Evolutionary conservation across 768 basidiomycete genomes (phyloP).

Genomic region (Agaricus subrufescens): DNA sequence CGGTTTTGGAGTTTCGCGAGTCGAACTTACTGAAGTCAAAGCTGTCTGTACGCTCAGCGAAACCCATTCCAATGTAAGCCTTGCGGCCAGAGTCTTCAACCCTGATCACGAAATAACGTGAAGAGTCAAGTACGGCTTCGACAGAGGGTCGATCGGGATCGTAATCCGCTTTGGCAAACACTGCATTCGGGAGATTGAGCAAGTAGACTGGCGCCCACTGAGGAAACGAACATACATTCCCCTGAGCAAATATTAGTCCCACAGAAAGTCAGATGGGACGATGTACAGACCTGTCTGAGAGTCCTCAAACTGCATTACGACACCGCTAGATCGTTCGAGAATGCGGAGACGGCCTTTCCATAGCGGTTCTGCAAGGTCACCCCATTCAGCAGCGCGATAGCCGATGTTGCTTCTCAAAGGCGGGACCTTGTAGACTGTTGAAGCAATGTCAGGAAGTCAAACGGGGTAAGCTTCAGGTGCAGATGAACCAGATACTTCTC

Average conservation of each 20-base stretch:
- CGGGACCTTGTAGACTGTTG: slow-evolving; percentile 88
- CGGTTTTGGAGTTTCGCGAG: not conserved
- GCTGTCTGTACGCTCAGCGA: slow-evolving; percentile 81
- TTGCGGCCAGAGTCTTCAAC: slow-evolving; percentile 86
- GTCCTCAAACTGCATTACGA: slow-evolving; percentile 78
- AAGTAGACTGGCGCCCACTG: not conserved
- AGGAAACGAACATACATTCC: slow-evolving; percentile 48
- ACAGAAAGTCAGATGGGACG: not conserved
- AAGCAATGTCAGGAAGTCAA: slow-evolving; percentile 2
- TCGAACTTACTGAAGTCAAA: slow-evolving; percentile 81
- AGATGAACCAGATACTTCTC: slow-evolving; percentile 80
- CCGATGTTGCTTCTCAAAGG: slow-evolving; percentile 84
- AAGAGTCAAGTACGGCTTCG: slow-evolving; percentile 95
- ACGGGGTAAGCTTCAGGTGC: slow-evolving; percentile 1
- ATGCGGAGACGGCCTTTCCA: slow-evolving; percentile 93
- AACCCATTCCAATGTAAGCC: slow-evolving; percentile 94
- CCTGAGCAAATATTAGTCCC: slow-evolving; percentile 28
- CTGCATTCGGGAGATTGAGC: slow-evolving; percentile 29
- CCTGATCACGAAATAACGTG: slow-evolving; percentile 89
- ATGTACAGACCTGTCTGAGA: slow-evolving; percentile 58
- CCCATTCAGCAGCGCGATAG: slow-evolving; percentile 91
- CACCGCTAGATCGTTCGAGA: slow-evolving; percentile 68
- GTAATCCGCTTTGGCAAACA: slow-evolving; percentile 86
- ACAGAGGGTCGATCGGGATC: slow-evolving; percentile 75
- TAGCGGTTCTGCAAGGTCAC: slow-evolving; percentile 73